Evolutionary conservation across 169 alveolate species (phyloP).

Genomic region (Fabrea salina): DNA sequence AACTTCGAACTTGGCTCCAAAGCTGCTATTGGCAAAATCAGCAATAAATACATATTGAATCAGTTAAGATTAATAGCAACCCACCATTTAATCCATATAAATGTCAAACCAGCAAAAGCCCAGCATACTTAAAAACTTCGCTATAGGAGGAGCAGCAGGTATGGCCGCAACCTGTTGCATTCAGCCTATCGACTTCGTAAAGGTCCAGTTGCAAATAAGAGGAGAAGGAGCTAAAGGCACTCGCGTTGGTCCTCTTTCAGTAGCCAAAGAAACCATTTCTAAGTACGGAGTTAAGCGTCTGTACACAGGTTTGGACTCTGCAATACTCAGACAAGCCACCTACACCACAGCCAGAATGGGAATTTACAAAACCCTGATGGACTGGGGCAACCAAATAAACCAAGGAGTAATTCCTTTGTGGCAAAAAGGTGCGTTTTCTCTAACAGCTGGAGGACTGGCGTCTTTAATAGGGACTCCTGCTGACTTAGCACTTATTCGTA

Average conservation of each 20-base stretch:
- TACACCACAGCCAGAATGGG: constrained; percentile 96
- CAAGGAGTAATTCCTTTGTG: constrained; percentile 66
- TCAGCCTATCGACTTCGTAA: constrained; percentile 32
- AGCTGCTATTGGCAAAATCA: too few species aligned
- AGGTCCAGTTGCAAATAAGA: constrained; percentile 21
- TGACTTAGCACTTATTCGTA: constrained; percentile 92
- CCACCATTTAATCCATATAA: too few species aligned
- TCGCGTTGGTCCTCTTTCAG: background rate
- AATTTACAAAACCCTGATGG: constrained; percentile 86
- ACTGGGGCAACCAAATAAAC: constrained; percentile 48
- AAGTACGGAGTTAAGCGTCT: constrained; percentile 10
- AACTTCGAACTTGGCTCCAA: too few species aligned
- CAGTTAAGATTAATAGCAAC: too few species aligned
- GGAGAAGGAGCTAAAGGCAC: constrained; percentile 31
- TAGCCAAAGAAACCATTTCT: constrained; percentile 12
- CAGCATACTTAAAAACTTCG: constrained; percentile 6
- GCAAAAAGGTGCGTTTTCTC: constrained; percentile 88
- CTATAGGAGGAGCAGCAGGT: constrained; percentile 32
- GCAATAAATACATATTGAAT: too few species aligned
- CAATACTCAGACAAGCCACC: constrained; percentile 89
- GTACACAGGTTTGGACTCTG: constrained; percentile 95
- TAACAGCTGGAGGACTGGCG: constrained; percentile 94
- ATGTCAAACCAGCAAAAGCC: constrained; percentile 31
- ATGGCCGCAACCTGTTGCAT: constrained; percentile 24
- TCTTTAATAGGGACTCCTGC: constrained; percentile 96